Percentiles rank a stretch among this genome's conserved stretches.
Conservation (phyloP, 2,329 filamentous ascomycete genomes). For the Ploettnerulaceae sp. region DNA sequence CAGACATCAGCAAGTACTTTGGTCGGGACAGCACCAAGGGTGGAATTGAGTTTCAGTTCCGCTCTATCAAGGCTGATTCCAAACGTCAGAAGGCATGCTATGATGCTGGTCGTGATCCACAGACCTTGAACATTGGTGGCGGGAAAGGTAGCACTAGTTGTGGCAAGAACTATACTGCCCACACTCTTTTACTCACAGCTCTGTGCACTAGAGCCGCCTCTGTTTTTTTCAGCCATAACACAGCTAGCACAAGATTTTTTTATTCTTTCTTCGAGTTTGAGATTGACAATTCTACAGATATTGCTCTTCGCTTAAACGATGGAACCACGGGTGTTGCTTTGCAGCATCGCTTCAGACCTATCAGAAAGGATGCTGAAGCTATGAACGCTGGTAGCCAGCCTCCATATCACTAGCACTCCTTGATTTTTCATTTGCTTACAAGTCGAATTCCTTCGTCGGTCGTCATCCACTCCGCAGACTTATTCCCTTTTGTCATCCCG, state of each 20-base stretch:
- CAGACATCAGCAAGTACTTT: slow-evolving; percentile 56
- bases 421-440: too few relatives aligned
- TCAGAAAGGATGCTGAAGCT: slow-evolving; percentile 27
- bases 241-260: not conserved
- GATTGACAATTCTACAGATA: slow-evolving; percentile 18
- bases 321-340: slow-evolving; percentile 25
- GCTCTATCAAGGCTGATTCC: slow-evolving; percentile 49
- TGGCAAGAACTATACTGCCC: slow-evolving; percentile 12
- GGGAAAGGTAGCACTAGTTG: slow-evolving; percentile 4
- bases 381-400: slow-evolving; percentile 24
- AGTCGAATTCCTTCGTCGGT: not conserved
- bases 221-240: not conserved
- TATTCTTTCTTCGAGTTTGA: not conserved
- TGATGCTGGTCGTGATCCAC: slow-evolving; percentile 43
- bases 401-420: not conserved
- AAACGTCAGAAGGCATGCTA: slow-evolving; percentile 43
- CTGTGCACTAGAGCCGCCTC: not conserved
- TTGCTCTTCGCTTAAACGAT: slow-evolving; percentile 20
- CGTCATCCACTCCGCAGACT: not conserved
- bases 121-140: slow-evolving; percentile 18
- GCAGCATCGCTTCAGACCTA: slow-evolving; percentile 29
- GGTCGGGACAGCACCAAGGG: slow-evolving; percentile 51
- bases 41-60: slow-evolving; percentile 58
- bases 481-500: slow-evolving; percentile 17
- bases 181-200: slow-evolving; percentile 2